A percentile compares a stretch with the other conserved stretches of the same genome.
Evolutionary conservation across 1,284 basidiomycete species (phyloP).

Genomic region (Ganoderma sp.): DNA sequence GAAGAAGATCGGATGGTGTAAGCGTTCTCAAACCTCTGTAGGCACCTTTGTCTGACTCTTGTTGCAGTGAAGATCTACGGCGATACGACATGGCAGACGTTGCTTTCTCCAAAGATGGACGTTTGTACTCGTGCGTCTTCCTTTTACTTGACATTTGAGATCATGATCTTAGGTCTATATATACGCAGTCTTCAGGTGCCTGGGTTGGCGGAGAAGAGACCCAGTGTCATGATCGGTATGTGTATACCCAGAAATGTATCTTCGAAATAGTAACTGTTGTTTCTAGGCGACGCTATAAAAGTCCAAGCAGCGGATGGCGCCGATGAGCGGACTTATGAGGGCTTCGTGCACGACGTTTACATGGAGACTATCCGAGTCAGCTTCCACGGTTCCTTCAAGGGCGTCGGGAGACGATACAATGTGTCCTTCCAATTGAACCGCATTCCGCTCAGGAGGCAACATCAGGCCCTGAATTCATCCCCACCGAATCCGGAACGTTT

Average conservation of each 20-base stretch:
- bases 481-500: constrained; percentile 45
- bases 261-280: not conserved
- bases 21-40: constrained; percentile 32
- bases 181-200: constrained; percentile 57
- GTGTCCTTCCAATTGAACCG: constrained; percentile 64
- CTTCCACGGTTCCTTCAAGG: constrained; percentile 54
- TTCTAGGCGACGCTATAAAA: constrained; percentile 58
- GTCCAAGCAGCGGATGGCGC: constrained; percentile 51
- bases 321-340: constrained; percentile 59
- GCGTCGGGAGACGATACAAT: constrained; percentile 43
- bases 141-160: not conserved
- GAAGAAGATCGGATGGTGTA: constrained; percentile 66
- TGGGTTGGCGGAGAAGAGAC: constrained; percentile 69
- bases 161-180: too few species aligned
- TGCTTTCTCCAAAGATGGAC: constrained; percentile 41
- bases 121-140: constrained; percentile 52
- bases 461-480: constrained; percentile 56
- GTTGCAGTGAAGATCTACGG: constrained; percentile 58
- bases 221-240: constrained; percentile 46
- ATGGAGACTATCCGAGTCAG: constrained; percentile 58
- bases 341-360: constrained; percentile 61
- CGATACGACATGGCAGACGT: constrained; percentile 57
- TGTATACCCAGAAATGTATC: constrained; percentile 48
- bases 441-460: constrained; percentile 57
- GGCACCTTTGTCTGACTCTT: too few species aligned